A percentile compares a stretch with the other conserved stretches of the same genome.
These are phyloP conservation scores for Malus hybrid DNA, from an alignment of 331 rosid species.

Conservation along the genomic window DNA sequence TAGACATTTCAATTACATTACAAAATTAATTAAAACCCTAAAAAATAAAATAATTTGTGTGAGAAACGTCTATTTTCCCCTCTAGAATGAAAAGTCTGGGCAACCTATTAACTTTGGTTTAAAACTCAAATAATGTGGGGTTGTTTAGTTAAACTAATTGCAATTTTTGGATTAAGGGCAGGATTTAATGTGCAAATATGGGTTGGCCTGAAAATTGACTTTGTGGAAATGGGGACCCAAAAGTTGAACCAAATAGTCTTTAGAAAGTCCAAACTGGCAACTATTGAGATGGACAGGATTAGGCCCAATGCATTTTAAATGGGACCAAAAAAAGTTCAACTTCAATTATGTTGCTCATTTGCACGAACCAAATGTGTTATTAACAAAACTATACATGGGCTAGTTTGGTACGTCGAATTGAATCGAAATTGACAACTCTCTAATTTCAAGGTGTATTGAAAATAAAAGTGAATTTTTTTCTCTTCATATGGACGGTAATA, in stretches of 20 bases:
- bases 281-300: neutral
- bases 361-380: neutral
- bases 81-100: slow-evolving; percentile 37
- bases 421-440: too few relatives aligned
- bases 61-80: slow-evolving; percentile 20
- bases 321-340: neutral
- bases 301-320: neutral
- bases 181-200: neutral
- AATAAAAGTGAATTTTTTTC: too few relatives aligned
- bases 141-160: neutral
- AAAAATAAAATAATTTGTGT: neutral
- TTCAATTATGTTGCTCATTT: neutral
- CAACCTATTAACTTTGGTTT: slow-evolving; percentile 28
- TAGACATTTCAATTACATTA: neutral
- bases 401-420: too few relatives aligned
- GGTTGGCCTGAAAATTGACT: neutral
- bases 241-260: neutral
- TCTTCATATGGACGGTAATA: too few relatives aligned
- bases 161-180: neutral
- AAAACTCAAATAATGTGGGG: neutral
- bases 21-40: neutral
- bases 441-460: too few relatives aligned
- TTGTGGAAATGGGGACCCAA: neutral
- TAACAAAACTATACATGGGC: too few relatives aligned
- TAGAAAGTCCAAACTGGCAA: neutral